Evolutionary conservation across 805 yeast genomes (phyloP), one percentile per base, ranked within the genome.

Genomic region (Ascoidea rubescens): DNA sequence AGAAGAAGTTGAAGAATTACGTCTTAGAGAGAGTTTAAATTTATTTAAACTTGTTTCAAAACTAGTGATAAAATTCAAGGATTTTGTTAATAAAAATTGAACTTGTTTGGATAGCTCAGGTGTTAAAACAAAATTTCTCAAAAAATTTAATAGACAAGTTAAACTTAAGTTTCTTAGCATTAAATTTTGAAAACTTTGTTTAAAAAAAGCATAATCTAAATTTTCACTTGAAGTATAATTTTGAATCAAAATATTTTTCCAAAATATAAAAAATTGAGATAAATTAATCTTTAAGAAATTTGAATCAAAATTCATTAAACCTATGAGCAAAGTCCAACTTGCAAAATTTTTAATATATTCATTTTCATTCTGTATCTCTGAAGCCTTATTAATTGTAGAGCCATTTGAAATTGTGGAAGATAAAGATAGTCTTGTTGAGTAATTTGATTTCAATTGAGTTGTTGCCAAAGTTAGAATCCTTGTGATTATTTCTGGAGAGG

Each of bases 311-410:
- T 80, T 75, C 72, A 84, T 77, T 4, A 84, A 63, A 2, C 91
- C 91, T 54, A 73, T 69, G 28, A 85, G 59, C 30, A 82, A 59
- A 14, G 77, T 71, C 91, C 93, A 85, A 46, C 87, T 65, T 47
- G 75, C 62, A 49, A 75, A 50, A 45, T 69, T 60, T 58, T 71
- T 62, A 57, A 66, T 60, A 62, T 68, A 61, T 54, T 70, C 51
- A 47, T 64, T 47, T 7, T 57, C 31, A 61, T 61, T 52, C 55
- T 61, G 33, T 57, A 62, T 48, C 57, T 59, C 17, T 56, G 61
- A 21, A 57, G 44, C 4, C 16, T 56, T 21, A 58, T 49, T 46
- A 1, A 14, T 49, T n/a, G 46, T 17, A 12, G 32, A 46, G 30
- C 45, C 30, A 33, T 21, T 21, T 21, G 28, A 21, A 21, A 21